These are phyloP conservation scores for Eutrema yunnanense DNA, from an alignment of 345 rosid genomes.

Conservation along the genomic window DNA sequence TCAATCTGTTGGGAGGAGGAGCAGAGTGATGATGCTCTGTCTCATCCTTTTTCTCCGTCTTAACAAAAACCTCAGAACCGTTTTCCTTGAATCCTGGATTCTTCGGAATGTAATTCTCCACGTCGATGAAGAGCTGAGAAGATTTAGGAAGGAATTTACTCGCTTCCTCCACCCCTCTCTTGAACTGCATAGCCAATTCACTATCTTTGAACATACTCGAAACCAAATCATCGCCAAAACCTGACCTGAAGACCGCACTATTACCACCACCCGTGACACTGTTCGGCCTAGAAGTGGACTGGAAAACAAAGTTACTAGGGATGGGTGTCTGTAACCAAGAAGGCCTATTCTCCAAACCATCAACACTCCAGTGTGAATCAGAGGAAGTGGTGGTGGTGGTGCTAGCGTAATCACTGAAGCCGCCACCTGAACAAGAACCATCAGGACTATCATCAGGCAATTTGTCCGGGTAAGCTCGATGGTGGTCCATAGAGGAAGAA, in stretches of 20 bases:
- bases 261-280: conserved; percentile 23
- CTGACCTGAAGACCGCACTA: conserved; percentile 11
- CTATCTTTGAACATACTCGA: conserved; percentile 32
- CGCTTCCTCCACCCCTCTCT: conserved; percentile 71
- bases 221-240: conserved; percentile 22
- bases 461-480: background rate
- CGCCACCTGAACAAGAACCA: conserved; percentile 32
- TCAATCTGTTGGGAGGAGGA: conserved; percentile 30
- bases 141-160: conserved; percentile 62
- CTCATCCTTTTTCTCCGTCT: conserved; percentile 30
- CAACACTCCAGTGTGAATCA: conserved; percentile 43
- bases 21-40: conserved; percentile 13
- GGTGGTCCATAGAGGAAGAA: conserved; percentile 30
- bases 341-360: conserved; percentile 32
- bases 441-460: conserved; percentile 38
- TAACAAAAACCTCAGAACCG: conserved; percentile 19
- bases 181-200: conserved; percentile 53
- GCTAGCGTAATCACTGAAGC: conserved; percentile 38
- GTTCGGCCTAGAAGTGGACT: conserved; percentile 36
- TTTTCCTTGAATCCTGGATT: background rate
- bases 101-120: conserved; percentile 20
- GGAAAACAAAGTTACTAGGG: conserved; percentile 43
- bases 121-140: conserved; percentile 39
- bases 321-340: conserved; percentile 32
- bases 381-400: conserved; percentile 33